Base-by-base conservation (phyloP, 306 rosid genomes). In the Cucurbita maxima region DNA sequence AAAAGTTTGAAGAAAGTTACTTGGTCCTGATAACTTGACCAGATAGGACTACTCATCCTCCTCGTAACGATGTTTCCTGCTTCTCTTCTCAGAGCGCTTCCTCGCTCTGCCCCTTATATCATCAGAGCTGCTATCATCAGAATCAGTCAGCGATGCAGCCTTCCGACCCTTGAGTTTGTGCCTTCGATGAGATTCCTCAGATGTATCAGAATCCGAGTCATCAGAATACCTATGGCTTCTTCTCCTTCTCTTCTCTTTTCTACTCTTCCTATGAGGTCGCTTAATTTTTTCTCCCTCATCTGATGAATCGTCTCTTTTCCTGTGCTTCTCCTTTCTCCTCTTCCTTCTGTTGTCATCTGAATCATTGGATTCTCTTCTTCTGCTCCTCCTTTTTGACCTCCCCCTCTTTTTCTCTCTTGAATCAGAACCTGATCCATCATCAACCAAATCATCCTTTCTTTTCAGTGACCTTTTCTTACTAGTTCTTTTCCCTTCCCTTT, bases 311-410 rank as follows among this genome's bases (percentile, higher is more conserved):
- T 82, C 85, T 75, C 75, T 79, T 75, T 69, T 83, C 60, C 92
- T 89, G 63, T 83, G 81, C 81, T 81, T 88, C 76, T 89, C 91
- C 87, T 80, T 89, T 69, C 75, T 84, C 59, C 82, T 88, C 77
- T 83, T 85, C 76, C 82, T 83, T 73, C 88, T 82, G 63, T 77
- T 82, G 52, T 88, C 87, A 82, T 89, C 96, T 0, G 90, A 92
- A 71, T 83, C 92, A 56, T 89, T 84, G 48, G 60, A 79, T 15
- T 71, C 83, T 75, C 90, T 88, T 57, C 78, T 67, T 54, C 78
- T 67, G 70, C 87, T 84, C 81, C 92, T 88, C 84, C 81, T 89
- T 82, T 90, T 90, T 25, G 92, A 86, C 82, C 92, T 84, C n/a
- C 96, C 96, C 81, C 96, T 90, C 84, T 83, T 91, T 69, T 76